Conservation (phyloP, 106 monocot species). For the Phalaenopsis aphrodite region DNA sequence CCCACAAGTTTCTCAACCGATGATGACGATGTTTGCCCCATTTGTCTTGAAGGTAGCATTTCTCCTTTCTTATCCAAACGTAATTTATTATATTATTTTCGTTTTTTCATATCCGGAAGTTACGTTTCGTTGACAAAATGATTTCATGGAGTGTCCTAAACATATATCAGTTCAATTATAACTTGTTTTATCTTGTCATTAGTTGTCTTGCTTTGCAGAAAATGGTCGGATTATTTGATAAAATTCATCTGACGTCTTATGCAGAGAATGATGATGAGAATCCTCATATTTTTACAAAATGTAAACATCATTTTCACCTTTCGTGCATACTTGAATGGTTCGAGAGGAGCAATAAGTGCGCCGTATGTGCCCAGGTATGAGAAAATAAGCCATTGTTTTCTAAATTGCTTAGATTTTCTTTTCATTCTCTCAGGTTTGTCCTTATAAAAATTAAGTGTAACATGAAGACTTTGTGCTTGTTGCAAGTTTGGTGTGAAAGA, state of each 20-base stretch:
- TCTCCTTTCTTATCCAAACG: not conserved
- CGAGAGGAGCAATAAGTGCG: conserved; percentile 48
- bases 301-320: conserved; percentile 54
- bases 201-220: not conserved
- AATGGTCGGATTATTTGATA: not conserved
- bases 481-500: too few species aligned
- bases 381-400: not conserved
- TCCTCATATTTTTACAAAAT: conserved; percentile 36
- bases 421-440: not conserved
- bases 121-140: too few species aligned
- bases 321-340: conserved; percentile 56
- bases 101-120: too few species aligned
- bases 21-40: conserved; percentile 76
- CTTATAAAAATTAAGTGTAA: too few species aligned
- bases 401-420: not conserved
- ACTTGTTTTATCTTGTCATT: too few species aligned
- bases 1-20: conserved; percentile 28
- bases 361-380: conserved; percentile 48
- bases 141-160: not conserved
- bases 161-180: not conserved
- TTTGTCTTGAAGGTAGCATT: conserved; percentile 84
- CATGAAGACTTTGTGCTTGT: too few species aligned
- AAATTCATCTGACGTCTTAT: not conserved
- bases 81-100: not conserved
- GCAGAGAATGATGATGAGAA: conserved; percentile 40